Evolutionary conservation across 441 rosid species (phyloP).

Genomic region (Pelargonium cotyledonis): DNA sequence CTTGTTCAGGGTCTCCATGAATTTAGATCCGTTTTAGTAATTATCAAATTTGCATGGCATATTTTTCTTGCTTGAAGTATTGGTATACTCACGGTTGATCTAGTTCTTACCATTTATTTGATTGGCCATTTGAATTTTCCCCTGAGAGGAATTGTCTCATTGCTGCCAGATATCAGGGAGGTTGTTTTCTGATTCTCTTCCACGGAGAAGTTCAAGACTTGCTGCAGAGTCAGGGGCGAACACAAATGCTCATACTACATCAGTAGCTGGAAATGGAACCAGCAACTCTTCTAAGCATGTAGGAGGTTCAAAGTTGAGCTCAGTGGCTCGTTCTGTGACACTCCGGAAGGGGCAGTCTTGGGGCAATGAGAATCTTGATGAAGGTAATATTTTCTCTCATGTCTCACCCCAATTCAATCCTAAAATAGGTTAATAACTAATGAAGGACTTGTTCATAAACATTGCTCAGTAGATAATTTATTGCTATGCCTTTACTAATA

Average conservation of each 20-base stretch:
- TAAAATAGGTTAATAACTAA: background rate
- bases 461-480: background rate
- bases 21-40: background rate
- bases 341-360: conserved; percentile 80
- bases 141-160: conserved; percentile 12
- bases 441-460: background rate
- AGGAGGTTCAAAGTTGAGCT: conserved; percentile 76
- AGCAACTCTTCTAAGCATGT: conserved; percentile 67
- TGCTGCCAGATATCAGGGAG: conserved; percentile 83
- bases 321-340: conserved; percentile 77
- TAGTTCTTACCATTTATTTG: background rate
- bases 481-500: background rate
- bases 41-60: background rate
- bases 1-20: background rate
- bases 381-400: conserved; percentile 46
- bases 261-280: conserved; percentile 61
- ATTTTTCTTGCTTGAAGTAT: conserved; percentile 7
- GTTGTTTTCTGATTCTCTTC: conserved; percentile 91
- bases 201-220: conserved; percentile 75
- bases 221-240: conserved; percentile 61
- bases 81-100: conserved; percentile 1
- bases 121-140: conserved; percentile 9
- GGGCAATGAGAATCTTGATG: conserved; percentile 80
- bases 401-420: conserved; percentile 11
- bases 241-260: conserved; percentile 40